Evolutionary conservation across 371 early-diverging fungal genomes (phyloP), one percentile per base, ranked within the genome.

Genomic region (Funneliformis caledonium): DNA sequence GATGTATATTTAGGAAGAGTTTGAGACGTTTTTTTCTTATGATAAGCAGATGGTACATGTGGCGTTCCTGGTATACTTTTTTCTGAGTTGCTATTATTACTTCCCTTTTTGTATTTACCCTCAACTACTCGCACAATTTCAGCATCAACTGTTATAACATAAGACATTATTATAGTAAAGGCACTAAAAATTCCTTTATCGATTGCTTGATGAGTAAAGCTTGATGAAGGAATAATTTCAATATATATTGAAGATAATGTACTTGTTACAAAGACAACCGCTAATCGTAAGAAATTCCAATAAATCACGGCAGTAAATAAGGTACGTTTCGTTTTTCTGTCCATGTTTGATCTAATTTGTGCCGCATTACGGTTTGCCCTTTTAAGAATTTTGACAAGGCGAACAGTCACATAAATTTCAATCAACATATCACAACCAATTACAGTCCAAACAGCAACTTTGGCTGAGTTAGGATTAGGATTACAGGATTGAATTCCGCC

Each of bases 91-190:
- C 31, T 22, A 22, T 33, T 16, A 5, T 74, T 74, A n/a, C n/a
- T n/a, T n/a, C n/a, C n/a, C 0, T 59, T 33, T 48, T 2, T 1
- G 22, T 72, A 9, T 31, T n/a, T 45, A 42, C 78, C 67, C 37
- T 67, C 78, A 19, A 77, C 37, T 2, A 77, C 67, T 48, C 19
- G n/a, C 42, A 77, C 78, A 47, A 77, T 77, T 65, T 77, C 78
- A 14, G 52, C 67, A 31, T 77, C 78, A 65, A 48, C 48, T 31
- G 78, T 77, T 12, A 77, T 77, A 22, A 52, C 45, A 65, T 77
- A 77, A 2, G 75, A 74, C 12, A 74, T n/a, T 1, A n/a, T 2
- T 43, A 74, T 37, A n/a, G n/a, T n/a, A n/a, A n/a, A n/a, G n/a
- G n/a, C n/a, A n/a, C n/a, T n/a, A n/a, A n/a, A n/a, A n/a, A n/a